Evolutionary conservation across 257 asterid species (phyloP).

Genomic region (Ligustrum vulgare): DNA sequence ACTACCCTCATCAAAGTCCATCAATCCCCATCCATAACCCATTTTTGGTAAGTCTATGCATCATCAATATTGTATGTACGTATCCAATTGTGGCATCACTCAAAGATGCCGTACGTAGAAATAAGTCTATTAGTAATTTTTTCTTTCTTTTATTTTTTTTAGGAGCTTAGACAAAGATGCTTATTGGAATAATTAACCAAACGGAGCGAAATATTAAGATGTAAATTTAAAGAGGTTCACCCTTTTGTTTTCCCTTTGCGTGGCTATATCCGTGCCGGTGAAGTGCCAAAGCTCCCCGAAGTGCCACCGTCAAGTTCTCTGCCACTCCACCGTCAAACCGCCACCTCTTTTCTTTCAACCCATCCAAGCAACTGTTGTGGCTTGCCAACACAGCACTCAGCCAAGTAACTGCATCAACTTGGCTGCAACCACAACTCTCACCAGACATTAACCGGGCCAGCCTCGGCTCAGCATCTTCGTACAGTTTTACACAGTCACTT

Average conservation of each 20-base stretch:
- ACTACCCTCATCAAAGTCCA: too few species aligned
- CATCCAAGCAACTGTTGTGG: conserved; percentile 64
- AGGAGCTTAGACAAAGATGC: too few species aligned
- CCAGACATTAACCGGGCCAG: conserved; percentile 38
- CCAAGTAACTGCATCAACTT: conserved; percentile 61
- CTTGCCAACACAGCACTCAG: conserved; percentile 66
- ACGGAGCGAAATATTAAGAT: too few species aligned
- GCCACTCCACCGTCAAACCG: conserved; percentile 23
- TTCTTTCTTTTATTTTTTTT: too few species aligned
- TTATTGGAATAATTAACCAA: too few species aligned
- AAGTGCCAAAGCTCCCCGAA: conserved; percentile 49
- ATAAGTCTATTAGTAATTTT: too few species aligned
- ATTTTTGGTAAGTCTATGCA: too few species aligned
- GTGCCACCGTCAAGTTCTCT: conserved; percentile 35
- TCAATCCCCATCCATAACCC: too few species aligned
- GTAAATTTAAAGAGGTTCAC: background rate
- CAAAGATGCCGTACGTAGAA: too few species aligned
- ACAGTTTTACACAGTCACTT: conserved; percentile 48
- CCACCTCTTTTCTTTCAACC: conserved; percentile 39
- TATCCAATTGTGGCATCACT: too few species aligned
- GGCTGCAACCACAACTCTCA: conserved; percentile 18
- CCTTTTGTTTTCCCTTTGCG: conserved; percentile 3
- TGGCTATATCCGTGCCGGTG: conserved; percentile 21
- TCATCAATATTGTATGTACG: too few species aligned
- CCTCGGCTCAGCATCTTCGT: conserved; percentile 45